Evolutionary conservation across 1,284 basidiomycete species (phyloP).

Genomic region (Ceratobasidium sp.): DNA sequence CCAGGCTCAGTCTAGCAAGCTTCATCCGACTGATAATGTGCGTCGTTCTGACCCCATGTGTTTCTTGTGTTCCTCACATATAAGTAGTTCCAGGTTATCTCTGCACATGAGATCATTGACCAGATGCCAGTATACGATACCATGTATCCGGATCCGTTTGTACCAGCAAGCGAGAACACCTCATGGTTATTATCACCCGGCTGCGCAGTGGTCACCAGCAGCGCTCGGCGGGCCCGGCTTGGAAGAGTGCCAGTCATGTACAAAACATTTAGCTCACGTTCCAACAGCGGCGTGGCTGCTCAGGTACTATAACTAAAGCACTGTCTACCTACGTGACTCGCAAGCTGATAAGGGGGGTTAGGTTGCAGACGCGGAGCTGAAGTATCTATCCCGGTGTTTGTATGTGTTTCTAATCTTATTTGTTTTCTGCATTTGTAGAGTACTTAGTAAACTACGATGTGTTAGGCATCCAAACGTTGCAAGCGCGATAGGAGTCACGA

Average conservation of each 20-base stretch:
- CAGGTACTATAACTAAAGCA: background rate
- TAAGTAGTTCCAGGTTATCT: too few species aligned
- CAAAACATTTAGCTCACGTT: background rate
- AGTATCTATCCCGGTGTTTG: background rate
- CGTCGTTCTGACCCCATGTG: too few species aligned
- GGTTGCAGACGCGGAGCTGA: background rate
- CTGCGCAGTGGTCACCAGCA: background rate
- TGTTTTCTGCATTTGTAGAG: background rate
- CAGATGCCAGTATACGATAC: too few species aligned
- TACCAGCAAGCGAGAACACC: background rate
- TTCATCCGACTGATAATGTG: too few species aligned
- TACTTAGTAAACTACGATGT: background rate
- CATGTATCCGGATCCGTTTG: too few species aligned
- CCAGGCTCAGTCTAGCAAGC: background rate
- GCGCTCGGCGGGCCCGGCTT: background rate
- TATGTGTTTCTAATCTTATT: background rate
- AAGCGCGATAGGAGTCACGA: background rate
- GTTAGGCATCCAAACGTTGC: conserved; percentile 7
- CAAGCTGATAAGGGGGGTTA: background rate
- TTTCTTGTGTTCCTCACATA: too few species aligned
- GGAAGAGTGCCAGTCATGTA: background rate
- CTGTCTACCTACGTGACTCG: too few species aligned
- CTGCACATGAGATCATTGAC: too few species aligned
- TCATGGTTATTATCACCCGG: background rate
- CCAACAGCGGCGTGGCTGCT: background rate